Evolutionary conservation across 306 rosid genomes (phyloP), one percentile per base, ranked within the genome.

Genomic region (Vigna hirtella): DNA sequence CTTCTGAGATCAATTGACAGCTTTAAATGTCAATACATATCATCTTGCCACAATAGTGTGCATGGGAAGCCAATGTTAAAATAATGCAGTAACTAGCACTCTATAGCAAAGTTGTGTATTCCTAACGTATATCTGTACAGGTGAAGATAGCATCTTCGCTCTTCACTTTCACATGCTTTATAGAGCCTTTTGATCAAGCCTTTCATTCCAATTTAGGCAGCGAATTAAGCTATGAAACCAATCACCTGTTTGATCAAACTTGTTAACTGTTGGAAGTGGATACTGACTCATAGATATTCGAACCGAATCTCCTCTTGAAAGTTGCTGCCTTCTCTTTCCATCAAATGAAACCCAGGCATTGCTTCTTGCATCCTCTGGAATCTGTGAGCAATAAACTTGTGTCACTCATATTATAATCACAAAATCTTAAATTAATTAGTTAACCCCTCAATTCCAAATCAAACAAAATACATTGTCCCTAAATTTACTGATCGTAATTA

Each of bases 161-260:
- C 43, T 66, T 55, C 67, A 51, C 59, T 57, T 78, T 64, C 55
- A 43, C 48, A 64, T 71, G 76, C 79, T 79, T 88, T 84, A 93
- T 49, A 93, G 84, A 76, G 99, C 99, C 97, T 87, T 95, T 55
- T 95, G 99, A 72, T 95, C 99, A 66, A 90, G 94, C 81, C 99
- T 93, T 82, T 93, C 99, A 38, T 95, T 95, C 99, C 99, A 95
- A 81, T 93, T 95, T 78, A 95, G 86, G 96, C 99, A 95, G 66
- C 98, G 97, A 82, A 95, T 93, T 86, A 95, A 89, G 85, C 99
- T 95, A 77, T 73, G 99, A 87, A 95, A 95, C 99, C 99, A 95
- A 88, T 93, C 99, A 71, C 98, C 90, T 32, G 99, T 95, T 89
- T 93, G 99, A 86, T 95, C 99, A 83, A 81, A 91, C 86, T 95